These are phyloP conservation scores for Lachancea thermotolerans DNA, from an alignment of 805 yeast genomes.

Conservation along the genomic window DNA sequence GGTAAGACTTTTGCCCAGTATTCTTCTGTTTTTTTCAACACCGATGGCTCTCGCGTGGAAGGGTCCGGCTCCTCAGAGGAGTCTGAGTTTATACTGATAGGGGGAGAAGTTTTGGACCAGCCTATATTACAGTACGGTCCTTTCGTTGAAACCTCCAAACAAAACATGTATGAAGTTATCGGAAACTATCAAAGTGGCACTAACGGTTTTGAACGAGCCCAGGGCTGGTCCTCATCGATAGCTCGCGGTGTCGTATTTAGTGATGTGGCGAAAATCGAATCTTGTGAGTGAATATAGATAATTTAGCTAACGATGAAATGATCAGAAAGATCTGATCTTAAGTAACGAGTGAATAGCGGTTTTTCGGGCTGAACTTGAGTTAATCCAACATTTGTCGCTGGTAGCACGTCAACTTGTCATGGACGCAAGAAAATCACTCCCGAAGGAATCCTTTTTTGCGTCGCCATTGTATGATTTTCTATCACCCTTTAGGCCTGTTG, in stretches of 20 bases:
- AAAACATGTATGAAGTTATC: conserved; percentile 62
- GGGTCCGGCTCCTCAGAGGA: conserved; percentile 45
- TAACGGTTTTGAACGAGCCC: conserved; percentile 66
- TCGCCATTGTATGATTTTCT: conserved; percentile 75
- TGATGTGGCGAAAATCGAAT: conserved; percentile 15
- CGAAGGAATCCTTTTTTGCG: conserved; percentile 35
- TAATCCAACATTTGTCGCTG: no score
- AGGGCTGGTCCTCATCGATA: conserved; percentile 46
- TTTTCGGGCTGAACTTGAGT: no score
- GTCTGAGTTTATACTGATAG: conserved; percentile 64
- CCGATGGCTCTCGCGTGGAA: conserved; percentile 56
- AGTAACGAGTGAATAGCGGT: no score
- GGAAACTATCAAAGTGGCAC: conserved; percentile 60
- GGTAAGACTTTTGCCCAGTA: conserved; percentile 38
- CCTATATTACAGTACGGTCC: conserved; percentile 85
- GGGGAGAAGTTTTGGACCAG: conserved; percentile 70
- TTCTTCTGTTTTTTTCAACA: conserved; percentile 56
- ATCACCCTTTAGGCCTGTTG: conserved; percentile 72
- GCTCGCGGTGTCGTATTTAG: conserved; percentile 32
- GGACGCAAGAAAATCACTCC: neutral
- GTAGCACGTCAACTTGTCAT: neutral
- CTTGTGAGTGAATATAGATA: neutral
- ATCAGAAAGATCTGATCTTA: no score
- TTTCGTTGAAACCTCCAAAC: conserved; percentile 69
- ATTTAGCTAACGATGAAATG: neutral